phyloP scores from a whole-genome alignment of 2,329 filamentous ascomycete genomes.

The Paracoccidioides brasiliensis region DNA sequence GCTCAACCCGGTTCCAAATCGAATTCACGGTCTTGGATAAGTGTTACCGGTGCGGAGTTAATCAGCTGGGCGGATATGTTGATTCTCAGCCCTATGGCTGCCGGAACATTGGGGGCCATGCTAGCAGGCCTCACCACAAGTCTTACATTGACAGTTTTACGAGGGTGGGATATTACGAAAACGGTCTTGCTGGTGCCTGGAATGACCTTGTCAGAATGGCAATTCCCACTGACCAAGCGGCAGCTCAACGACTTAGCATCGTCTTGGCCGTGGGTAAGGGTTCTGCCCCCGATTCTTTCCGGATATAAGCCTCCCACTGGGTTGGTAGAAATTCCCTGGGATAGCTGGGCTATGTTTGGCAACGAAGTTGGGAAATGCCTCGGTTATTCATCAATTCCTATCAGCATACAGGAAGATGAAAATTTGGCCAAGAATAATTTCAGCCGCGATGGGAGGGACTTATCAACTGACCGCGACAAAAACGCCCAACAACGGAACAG shows the following conservation, averaged over 20 bases:
- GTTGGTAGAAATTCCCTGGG: constrained; percentile 38
- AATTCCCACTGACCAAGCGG: constrained; percentile 76
- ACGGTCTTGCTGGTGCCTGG: constrained; percentile 73
- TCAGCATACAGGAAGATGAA: not conserved
- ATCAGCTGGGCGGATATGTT: constrained; percentile 82
- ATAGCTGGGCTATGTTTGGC: constrained; percentile 28
- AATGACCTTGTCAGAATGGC: constrained; percentile 83
- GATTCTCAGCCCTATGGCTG: constrained; percentile 72
- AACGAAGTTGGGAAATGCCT: constrained; percentile 22
- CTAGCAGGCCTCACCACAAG: constrained; percentile 71
- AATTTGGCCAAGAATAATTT: not conserved
- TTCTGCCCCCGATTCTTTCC: constrained; percentile 73
- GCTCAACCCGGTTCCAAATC: constrained; percentile 25
- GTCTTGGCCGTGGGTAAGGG: constrained; percentile 78
- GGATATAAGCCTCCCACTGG: constrained; percentile 51
- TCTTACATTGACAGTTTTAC: constrained; percentile 63
- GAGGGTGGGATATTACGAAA: constrained; percentile 79
- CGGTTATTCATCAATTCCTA: constrained; percentile 10
- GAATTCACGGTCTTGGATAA: constrained; percentile 27
- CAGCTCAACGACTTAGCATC: constrained; percentile 70
- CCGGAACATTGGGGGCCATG: constrained; percentile 77
- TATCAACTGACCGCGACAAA: not conserved
- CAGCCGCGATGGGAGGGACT: not conserved
- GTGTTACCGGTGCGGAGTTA: constrained; percentile 43
- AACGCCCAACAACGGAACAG: not conserved